A percentile compares a stretch with the other conserved stretches of the same genome.
phyloP scores from a whole-genome alignment of 352 stramenopile species.

The Globisporangium nodosum region DNA sequence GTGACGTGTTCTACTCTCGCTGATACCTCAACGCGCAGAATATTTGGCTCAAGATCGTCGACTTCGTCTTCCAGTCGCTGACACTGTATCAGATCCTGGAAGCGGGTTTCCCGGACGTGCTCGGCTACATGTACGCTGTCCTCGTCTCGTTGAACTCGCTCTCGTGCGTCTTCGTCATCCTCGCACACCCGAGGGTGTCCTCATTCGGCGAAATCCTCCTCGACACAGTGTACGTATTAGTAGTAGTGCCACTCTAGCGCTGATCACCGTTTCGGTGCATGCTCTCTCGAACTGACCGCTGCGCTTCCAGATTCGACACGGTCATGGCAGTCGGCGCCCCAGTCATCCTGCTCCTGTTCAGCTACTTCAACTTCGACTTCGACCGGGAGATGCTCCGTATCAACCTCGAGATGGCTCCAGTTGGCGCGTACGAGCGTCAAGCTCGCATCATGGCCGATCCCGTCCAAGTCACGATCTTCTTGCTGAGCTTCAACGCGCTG shows the following conservation, averaged over 20 bases:
- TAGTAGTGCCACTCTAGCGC: too few relatives aligned
- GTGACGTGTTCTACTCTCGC: too few relatives aligned
- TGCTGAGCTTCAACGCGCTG: constrained; percentile 26
- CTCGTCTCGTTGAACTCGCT: constrained; percentile 21
- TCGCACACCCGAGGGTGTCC: constrained; percentile 12
- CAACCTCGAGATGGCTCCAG: neutral
- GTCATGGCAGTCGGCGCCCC: constrained; percentile 23
- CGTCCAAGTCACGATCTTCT: constrained; percentile 22
- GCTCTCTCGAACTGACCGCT: neutral
- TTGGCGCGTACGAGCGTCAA: constrained; percentile 27
- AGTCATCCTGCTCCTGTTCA: constrained; percentile 23
- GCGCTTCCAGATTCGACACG: constrained; percentile 22
- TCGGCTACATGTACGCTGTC: constrained; percentile 17
- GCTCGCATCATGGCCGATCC: constrained; percentile 24
- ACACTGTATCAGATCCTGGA: constrained; percentile 25
- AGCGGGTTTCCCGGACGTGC: constrained; percentile 15
- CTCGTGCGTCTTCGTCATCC: constrained; percentile 19
- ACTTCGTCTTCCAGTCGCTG: constrained; percentile 24
- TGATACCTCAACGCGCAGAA: constrained; percentile 16
- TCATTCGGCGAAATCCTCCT: constrained; percentile 29
- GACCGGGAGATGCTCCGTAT: constrained; percentile 9
- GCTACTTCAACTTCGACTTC: constrained; percentile 26
- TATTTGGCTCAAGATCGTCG: constrained; percentile 23
- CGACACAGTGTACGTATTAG: constrained; percentile 17
- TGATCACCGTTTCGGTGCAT: too few relatives aligned